phyloP scores from a whole-genome alignment of 306 rosid species.

The Sophora flavescens region DNA sequence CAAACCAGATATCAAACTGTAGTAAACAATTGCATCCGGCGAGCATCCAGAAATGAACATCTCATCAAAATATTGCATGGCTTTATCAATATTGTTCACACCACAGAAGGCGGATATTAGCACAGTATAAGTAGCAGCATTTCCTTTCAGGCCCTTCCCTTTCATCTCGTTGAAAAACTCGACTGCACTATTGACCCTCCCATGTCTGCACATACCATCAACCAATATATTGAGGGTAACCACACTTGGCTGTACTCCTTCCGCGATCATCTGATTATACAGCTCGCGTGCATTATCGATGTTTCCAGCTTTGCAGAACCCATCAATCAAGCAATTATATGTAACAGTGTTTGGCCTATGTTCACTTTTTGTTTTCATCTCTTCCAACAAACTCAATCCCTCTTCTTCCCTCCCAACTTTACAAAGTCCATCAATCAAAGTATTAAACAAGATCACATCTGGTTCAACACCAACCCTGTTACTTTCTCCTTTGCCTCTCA shows the following conservation, averaged over 20 bases:
- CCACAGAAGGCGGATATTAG: conserved; percentile 74
- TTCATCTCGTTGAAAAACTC: conserved; percentile 68
- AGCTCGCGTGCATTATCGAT: conserved; percentile 64
- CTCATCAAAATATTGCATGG: conserved; percentile 69
- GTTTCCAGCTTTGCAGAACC: conserved; percentile 71
- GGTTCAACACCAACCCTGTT: conserved; percentile 53
- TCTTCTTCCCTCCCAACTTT: conserved; percentile 90
- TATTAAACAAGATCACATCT: conserved; percentile 70
- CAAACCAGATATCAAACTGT: conserved; percentile 77
- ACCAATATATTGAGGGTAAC: conserved; percentile 77
- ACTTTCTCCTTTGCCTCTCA: conserved; percentile 55
- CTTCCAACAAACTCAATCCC: conserved; percentile 66
- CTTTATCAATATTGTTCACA: conserved; percentile 72
- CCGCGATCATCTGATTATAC: conserved; percentile 66
- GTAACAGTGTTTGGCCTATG: conserved; percentile 64
- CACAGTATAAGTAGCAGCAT: conserved; percentile 61
- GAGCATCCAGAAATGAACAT: conserved; percentile 67
- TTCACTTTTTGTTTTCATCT: conserved; percentile 58
- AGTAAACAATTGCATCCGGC: conserved; percentile 68
- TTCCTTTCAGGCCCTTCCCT: conserved; percentile 67
- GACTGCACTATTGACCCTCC: conserved; percentile 66
- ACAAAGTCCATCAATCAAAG: conserved; percentile 84
- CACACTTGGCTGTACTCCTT: conserved; percentile 59
- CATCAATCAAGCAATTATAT: conserved; percentile 82
- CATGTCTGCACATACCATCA: conserved; percentile 74